Percentiles rank a stretch among this genome's conserved stretches.
Conservation (phyloP, 1,284 basidiomycete genomes). For the Pseudozyma sp. region DNA sequence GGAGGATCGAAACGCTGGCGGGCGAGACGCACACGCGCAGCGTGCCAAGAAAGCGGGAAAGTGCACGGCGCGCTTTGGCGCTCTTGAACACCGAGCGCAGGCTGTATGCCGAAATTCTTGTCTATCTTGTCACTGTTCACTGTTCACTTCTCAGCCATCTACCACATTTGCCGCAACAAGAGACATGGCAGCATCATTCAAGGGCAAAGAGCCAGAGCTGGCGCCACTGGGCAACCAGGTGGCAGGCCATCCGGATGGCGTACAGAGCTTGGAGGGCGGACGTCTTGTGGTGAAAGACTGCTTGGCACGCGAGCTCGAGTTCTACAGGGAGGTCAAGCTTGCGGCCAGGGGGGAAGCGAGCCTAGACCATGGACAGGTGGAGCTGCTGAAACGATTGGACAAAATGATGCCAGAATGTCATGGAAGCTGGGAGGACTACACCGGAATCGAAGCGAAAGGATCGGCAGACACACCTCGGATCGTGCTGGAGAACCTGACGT, state of each 20-base stretch:
- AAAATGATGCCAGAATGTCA: constrained; percentile 42
- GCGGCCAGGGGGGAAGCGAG: constrained; percentile 65
- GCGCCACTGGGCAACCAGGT: constrained; percentile 77
- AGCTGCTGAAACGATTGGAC: constrained; percentile 25
- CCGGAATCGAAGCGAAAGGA: not conserved
- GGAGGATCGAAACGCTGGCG: constrained; percentile 13
- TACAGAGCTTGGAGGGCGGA: constrained; percentile 80
- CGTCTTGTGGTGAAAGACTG: constrained; percentile 87
- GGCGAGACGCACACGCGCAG: constrained; percentile 12
- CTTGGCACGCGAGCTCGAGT: constrained; percentile 78
- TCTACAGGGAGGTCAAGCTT: constrained; percentile 78
- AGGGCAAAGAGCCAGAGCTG: not conserved
- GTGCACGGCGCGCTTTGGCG: not conserved
- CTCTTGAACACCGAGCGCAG: not conserved
- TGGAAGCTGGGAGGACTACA: constrained; percentile 37
- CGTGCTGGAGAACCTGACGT: constrained; percentile 85
- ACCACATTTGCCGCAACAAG: not conserved
- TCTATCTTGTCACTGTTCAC: too few relatives aligned
- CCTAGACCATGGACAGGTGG: constrained; percentile 1
- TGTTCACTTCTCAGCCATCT: constrained; percentile 3
- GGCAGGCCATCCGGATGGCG: constrained; percentile 82
- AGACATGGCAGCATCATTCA: not conserved
- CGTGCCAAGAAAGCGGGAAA: not conserved
- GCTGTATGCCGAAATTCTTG: too few relatives aligned
- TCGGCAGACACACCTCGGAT: constrained; percentile 71